Evolutionary conservation across 1,139 yeast species (phyloP).

Genomic region (Spathaspora sp.): DNA sequence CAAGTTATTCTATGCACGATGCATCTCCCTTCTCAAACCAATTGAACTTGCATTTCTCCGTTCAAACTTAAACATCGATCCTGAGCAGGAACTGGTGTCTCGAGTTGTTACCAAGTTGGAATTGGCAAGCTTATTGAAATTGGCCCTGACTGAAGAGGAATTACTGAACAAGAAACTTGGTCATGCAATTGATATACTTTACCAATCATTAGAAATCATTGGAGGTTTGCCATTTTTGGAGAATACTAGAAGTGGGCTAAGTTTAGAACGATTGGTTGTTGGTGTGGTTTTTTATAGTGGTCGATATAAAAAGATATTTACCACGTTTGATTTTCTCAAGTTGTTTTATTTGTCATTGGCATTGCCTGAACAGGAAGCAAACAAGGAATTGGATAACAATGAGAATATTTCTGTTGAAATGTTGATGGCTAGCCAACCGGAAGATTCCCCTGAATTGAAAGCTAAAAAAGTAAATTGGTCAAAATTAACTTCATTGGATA

Average conservation of each 20-base stretch:
- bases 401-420: slow-evolving; percentile 7
- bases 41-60: slow-evolving; percentile 20
- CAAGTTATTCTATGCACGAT: slow-evolving; percentile 21
- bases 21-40: slow-evolving; percentile 21
- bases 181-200: slow-evolving; percentile 17
- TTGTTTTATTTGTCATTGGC: slow-evolving; percentile 27
- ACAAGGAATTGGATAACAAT: neutral
- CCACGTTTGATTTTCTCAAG: slow-evolving; percentile 25
- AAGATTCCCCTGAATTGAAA: slow-evolving; percentile 15
- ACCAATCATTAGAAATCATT: slow-evolving; percentile 25
- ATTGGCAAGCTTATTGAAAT: slow-evolving; percentile 6
- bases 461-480: slow-evolving; percentile 25
- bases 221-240: slow-evolving; percentile 33
- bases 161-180: slow-evolving; percentile 7
- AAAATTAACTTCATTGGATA: slow-evolving; percentile 12
- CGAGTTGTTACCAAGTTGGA: slow-evolving; percentile 11
- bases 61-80: slow-evolving; percentile 1
- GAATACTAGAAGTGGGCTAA: slow-evolving; percentile 13
- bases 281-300: slow-evolving; percentile 28
- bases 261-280: slow-evolving; percentile 25
- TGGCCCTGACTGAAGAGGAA: slow-evolving; percentile 3
- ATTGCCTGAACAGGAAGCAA: slow-evolving; percentile 4
- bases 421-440: slow-evolving; percentile 10
- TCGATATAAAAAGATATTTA: slow-evolving; percentile 20
- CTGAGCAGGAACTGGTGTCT: neutral